Conservation (phyloP, 78 protist genomes). For the Emiliania huxleyi region DNA sequence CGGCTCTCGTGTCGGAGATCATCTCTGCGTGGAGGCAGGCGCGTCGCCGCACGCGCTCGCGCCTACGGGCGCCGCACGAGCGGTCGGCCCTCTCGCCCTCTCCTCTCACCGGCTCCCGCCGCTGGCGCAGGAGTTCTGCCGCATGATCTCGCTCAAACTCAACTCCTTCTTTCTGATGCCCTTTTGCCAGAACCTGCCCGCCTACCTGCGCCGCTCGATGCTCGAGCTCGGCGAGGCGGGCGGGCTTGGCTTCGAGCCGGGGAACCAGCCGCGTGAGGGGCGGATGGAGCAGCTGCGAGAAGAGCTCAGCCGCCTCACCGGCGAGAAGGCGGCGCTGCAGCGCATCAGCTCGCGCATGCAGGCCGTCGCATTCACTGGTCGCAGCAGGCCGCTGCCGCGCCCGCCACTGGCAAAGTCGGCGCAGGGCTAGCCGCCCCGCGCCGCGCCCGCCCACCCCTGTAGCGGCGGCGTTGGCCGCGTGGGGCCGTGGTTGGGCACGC, state of each 20-base stretch:
- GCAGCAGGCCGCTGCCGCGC: no score
- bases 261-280: background rate
- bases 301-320: background rate
- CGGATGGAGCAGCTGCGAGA: background rate
- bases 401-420: no score
- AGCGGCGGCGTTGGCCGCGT: no score
- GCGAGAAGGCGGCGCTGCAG: background rate
- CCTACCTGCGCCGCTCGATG: background rate
- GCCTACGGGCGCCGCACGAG: no score
- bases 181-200: background rate
- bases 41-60: no score
- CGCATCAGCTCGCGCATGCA: background rate
- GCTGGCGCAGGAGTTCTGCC: conserved; percentile 10
- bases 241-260: background rate
- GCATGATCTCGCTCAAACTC: conserved; percentile 1
- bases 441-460: no score
- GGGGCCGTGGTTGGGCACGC: no score
- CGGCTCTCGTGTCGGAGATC: background rate
- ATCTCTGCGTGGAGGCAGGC: background rate
- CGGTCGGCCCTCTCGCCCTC: no score
- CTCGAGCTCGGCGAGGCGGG: background rate
- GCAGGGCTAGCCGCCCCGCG: no score
- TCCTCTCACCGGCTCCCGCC: no score
- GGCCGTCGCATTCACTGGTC: no score
- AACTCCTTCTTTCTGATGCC: background rate